Evolutionary conservation across 202 grass and related monocot species (phyloP).

Genomic region (Saccharum hybrid): DNA sequence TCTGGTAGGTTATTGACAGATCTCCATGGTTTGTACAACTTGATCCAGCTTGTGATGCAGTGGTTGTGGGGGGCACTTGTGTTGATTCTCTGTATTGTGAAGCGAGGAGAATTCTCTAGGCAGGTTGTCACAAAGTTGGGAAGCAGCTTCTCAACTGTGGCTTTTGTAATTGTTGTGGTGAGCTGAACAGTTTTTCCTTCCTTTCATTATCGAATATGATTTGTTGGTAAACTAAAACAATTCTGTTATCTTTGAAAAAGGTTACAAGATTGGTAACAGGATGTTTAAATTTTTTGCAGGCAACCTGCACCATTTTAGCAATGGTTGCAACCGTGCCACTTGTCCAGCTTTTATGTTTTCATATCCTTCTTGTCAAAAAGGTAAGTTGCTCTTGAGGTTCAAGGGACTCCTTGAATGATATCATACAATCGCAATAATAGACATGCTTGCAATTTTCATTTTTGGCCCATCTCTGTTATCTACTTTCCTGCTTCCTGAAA

Average conservation of each 20-base stretch:
- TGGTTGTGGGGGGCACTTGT: conserved; percentile 77
- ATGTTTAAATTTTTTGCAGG: conserved; percentile 53
- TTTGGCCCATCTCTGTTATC: neutral
- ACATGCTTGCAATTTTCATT: conserved; percentile 13
- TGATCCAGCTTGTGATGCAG: conserved; percentile 93
- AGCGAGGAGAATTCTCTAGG: conserved; percentile 67
- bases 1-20: conserved; percentile 74
- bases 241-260: neutral
- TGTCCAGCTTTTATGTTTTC: conserved; percentile 92
- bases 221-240: conserved; percentile 3
- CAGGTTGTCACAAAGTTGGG: conserved; percentile 89
- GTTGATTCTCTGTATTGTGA: conserved; percentile 84
- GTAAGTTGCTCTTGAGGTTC: conserved; percentile 42
- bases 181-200: conserved; percentile 36
- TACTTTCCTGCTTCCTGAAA: neutral
- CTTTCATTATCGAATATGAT: conserved; percentile 23
- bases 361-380: conserved; percentile 98
- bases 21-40: conserved; percentile 67
- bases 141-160: conserved; percentile 91
- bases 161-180: conserved; percentile 94
- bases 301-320: conserved; percentile 86
- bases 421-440: neutral
- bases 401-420: conserved; percentile 21
- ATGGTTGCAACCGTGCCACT: conserved; percentile 92
- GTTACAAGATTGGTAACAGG: conserved; percentile 14